Evolutionary conservation across 805 yeast species (phyloP), one percentile per base, ranked within the genome.

Genomic region (Candida hungchunana): DNA sequence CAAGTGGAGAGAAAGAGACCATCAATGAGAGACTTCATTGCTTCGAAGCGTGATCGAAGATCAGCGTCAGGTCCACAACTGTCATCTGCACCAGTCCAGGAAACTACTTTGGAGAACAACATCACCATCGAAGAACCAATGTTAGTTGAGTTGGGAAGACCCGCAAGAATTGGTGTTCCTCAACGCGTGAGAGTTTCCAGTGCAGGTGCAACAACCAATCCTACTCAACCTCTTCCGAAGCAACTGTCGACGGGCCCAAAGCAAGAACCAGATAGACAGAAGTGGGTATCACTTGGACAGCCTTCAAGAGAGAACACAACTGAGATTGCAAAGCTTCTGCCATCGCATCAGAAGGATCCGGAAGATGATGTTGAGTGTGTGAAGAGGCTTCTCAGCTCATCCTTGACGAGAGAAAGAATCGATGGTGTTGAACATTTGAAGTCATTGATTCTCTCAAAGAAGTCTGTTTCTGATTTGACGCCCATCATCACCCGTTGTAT

Each of bases 1-100:
- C 45, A 10, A 16, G 44, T 40, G 18, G 44, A 41, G 24, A 33
- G 31, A n/a, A 64, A 53, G 5, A 60, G 73, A 31, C 70, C 71
- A 3, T 73, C 83, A 1, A 55, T 74, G 28, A 66, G 63, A 39
- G 78, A 71, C 18, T 50, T 69, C 18, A 70, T 71, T 4, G 59
- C 67, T 20, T 68, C 74, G 1, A 67, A 63, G 35, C 62, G 66
- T 48, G 58, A 63, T 44, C 66, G 69, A 40, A 62, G 67, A 36
- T 58, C 68, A 5, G 47, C 56, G 29, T 46, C 63, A 7, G 65
- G 63, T 0, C 58, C 47, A 52, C 65, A 24, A 46, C 54, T 14
- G 52, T 42, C 36, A 34, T 55, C 4, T 42, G 54, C 22, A n/a
- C 18, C 35, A 4, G 15, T 13, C 6, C 19, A 11, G 10, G 29